Conservation (phyloP, 1,284 basidiomycete species). For the Marasmius sp. region DNA sequence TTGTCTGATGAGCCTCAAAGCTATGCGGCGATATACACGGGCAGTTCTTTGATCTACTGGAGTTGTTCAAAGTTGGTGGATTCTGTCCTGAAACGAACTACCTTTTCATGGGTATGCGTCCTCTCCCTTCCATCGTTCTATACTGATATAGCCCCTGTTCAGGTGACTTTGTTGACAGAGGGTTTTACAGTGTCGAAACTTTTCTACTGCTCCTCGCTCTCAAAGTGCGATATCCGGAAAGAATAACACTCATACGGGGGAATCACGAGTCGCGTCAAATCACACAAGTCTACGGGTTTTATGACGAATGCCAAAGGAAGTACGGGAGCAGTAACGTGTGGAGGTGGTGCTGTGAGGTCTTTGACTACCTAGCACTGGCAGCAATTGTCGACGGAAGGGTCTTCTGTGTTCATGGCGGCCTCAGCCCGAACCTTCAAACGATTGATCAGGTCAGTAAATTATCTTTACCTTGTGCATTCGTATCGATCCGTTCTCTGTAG, state of each 20-base stretch:
- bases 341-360: constrained; percentile 98
- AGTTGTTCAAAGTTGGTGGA: constrained; percentile 94
- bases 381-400: constrained; percentile 96
- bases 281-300: constrained; percentile 98
- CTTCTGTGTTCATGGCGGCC: constrained; percentile 90
- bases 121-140: not conserved
- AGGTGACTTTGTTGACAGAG: constrained; percentile 96
- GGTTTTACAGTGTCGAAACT: constrained; percentile 97
- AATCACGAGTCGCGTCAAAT: constrained; percentile 99
- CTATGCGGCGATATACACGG: constrained; percentile 99
- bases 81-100: constrained; percentile 96
- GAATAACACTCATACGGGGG: constrained; percentile 95
- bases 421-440: constrained; percentile 83
- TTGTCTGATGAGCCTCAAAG: constrained; percentile 36
- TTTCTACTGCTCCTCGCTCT: constrained; percentile 92
- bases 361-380: constrained; percentile 93
- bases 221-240: constrained; percentile 97
- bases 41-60: constrained; percentile 97
- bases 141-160: constrained; percentile 5
- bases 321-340: constrained; percentile 96
- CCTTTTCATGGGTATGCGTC: constrained; percentile 90
- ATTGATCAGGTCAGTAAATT: constrained; percentile 78
- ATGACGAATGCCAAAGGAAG: constrained; percentile 97
- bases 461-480: not conserved
- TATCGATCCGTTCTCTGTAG: constrained; percentile 38